Evolutionary conservation across 352 stramenopile species (phyloP), one percentile per base, ranked within the genome.

Genomic region (Aphanomyces astaci): DNA sequence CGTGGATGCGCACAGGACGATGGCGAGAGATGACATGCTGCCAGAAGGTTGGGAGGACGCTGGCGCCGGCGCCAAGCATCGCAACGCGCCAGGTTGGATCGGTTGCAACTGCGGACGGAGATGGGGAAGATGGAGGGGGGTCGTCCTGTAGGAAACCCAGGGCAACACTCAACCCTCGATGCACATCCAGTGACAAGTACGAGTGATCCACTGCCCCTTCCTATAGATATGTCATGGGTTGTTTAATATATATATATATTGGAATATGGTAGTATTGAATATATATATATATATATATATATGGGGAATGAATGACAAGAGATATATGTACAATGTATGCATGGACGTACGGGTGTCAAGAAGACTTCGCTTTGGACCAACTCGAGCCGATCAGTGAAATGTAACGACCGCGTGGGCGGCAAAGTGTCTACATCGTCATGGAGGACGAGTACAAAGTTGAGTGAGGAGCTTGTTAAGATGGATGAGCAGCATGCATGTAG

Each of bases 321-420:
- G 1, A 63, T 15, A 24, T 63, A 49, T n/a, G 48, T 55, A 10
- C 0, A 55, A 24, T 22, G 9, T 22, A 49, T 15, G 22, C 22
- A 0, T 9, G 56, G 31, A 15, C 46, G 51, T 31, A 62, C 31
- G 19, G 28, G 1, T 31, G 71, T 54, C 2, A 93, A 40, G 1
- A 72, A 54, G 24, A 93, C 79, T 64, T 93, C 84, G 19, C 81
- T 91, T 69, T 93, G 84, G 10, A 82, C 79, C 56, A 93, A 73
- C 43, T 89, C 79, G 39, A 87, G 68, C 5, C 84, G 78, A 49
- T 91, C 74, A 24, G 82, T 88, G 66, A 91, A 93, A 55, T 91
- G 76, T 31, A 90, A 88, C 31, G 76, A 87, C 25, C 84, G 78
- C 33, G 81, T 81, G 2, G 76, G 72, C 15, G 63, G 22, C 13